phyloP scores from a whole-genome alignment of 306 rosid genomes.

The Inga oerstediana region DNA sequence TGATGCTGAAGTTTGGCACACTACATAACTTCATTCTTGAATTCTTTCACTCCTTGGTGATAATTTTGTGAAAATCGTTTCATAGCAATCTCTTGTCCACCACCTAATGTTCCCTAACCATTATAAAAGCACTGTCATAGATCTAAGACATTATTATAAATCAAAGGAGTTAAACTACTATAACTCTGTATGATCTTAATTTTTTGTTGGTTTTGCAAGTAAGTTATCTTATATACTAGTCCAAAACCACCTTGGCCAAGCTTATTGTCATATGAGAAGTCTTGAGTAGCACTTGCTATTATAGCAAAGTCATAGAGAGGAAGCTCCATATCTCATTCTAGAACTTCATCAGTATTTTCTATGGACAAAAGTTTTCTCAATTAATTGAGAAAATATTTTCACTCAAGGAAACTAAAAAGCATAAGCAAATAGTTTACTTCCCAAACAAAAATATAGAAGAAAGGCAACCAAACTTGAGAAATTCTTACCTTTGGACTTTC shows the following conservation, averaged over 20 bases:
- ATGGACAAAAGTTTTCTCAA: neutral
- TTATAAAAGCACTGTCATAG: no score
- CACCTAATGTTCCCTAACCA: no score
- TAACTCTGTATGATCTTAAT: neutral
- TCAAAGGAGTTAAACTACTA: neutral
- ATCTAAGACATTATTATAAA: no score
- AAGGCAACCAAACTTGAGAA: no score
- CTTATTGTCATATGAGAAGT: constrained; percentile 47
- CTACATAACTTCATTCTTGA: no score
- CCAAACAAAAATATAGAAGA: no score
- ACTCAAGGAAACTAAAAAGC: neutral
- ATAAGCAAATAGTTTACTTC: no score
- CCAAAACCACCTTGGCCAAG: constrained; percentile 72
- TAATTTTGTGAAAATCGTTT: no score
- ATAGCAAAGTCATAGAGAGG: constrained; percentile 42
- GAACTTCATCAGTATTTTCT: neutral
- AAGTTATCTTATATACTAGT: constrained; percentile 52
- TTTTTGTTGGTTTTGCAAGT: neutral
- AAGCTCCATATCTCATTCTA: constrained; percentile 45
- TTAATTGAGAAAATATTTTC: neutral
- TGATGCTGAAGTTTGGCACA: no score
- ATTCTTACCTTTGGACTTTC: neutral
- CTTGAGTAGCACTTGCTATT: constrained; percentile 49
- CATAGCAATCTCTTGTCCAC: no score
- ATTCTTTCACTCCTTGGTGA: no score